These are phyloP conservation scores for Lanmaoa pseudosensibilis DNA, from an alignment of 768 basidiomycete genomes.

Conservation along the genomic window DNA sequence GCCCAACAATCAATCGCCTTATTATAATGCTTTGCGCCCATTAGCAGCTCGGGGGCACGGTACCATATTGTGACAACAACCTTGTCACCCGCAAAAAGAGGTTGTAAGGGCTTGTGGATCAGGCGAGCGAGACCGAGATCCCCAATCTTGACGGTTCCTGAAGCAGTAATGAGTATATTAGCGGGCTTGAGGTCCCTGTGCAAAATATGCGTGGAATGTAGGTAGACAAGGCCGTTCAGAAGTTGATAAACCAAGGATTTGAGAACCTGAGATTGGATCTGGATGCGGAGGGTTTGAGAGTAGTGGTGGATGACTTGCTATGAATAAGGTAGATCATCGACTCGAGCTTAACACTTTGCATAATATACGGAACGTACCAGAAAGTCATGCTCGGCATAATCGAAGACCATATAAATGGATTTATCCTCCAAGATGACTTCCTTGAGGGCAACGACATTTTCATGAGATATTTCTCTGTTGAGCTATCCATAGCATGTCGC, in stretches of 20 bases:
- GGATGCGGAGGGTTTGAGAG: slow-evolving; percentile 79
- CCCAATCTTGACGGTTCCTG: slow-evolving; percentile 95
- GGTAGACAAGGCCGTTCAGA: slow-evolving; percentile 89
- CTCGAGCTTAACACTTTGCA: neutral
- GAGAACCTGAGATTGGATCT: slow-evolving; percentile 75
- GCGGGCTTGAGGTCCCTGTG: slow-evolving; percentile 99
- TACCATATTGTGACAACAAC: slow-evolving; percentile 99
- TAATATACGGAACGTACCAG: slow-evolving; percentile 54
- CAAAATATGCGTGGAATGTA: slow-evolving; percentile 92
- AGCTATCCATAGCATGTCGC: slow-evolving; percentile 45
- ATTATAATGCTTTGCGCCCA: slow-evolving; percentile 98
- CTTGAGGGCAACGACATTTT: slow-evolving; percentile 86
- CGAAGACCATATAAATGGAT: slow-evolving; percentile 99
- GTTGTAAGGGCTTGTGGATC: slow-evolving; percentile 87
- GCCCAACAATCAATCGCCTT: slow-evolving; percentile 98
- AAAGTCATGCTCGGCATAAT: slow-evolving; percentile 99
- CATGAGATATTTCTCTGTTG: slow-evolving; percentile 86
- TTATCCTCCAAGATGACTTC: slow-evolving; percentile 98
- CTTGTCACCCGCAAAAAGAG: slow-evolving; percentile 91
- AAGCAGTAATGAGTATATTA: slow-evolving; percentile 91
- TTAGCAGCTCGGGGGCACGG: slow-evolving; percentile 90
- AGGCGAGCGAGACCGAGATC: slow-evolving; percentile 94
- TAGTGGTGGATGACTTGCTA: slow-evolving; percentile 99
- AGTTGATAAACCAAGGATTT: slow-evolving; percentile 95
- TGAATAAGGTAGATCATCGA: neutral